Conservation (phyloP, 192 early-diverging fungal genomes). For the Entomortierella lignicola region DNA sequence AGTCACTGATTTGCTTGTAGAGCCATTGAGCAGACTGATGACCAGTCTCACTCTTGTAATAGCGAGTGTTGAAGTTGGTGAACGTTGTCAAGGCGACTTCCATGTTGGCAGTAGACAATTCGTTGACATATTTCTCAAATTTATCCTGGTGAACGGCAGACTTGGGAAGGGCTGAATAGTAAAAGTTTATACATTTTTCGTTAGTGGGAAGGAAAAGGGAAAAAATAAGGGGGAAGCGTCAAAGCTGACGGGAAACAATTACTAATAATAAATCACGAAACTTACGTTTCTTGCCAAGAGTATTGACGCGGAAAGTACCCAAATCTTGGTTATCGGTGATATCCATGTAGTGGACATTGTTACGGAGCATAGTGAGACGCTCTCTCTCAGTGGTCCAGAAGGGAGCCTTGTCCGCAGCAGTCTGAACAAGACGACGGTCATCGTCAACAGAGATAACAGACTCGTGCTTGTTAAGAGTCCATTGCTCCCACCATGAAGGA, state of each 20-base stretch:
- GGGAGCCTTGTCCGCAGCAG: conserved; percentile 59
- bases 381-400: conserved; percentile 70
- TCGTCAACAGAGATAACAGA: conserved; percentile 10
- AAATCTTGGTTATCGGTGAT: conserved; percentile 80
- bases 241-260: neutral
- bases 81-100: conserved; percentile 77
- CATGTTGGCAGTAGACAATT: conserved; percentile 76
- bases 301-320: conserved; percentile 24
- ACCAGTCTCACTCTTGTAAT: conserved; percentile 84
- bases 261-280: neutral
- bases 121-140: conserved; percentile 68
- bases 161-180: conserved; percentile 62
- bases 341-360: conserved; percentile 84
- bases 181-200: neutral
- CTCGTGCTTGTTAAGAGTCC: conserved; percentile 25
- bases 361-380: conserved; percentile 74
- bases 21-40: conserved; percentile 79
- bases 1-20: conserved; percentile 62
- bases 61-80: conserved; percentile 88
- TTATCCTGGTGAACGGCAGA: conserved; percentile 66
- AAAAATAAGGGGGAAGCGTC: neutral
- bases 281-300: conserved; percentile 18
- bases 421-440: conserved; percentile 49
- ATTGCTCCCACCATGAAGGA: conserved; percentile 43
- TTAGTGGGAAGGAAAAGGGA: too few relatives aligned